Percentiles rank a stretch among this genome's conserved stretches.
Conservation (phyloP, 1,284 basidiomycete genomes). For the Cutaneotrichosporon cavernicola region DNA sequence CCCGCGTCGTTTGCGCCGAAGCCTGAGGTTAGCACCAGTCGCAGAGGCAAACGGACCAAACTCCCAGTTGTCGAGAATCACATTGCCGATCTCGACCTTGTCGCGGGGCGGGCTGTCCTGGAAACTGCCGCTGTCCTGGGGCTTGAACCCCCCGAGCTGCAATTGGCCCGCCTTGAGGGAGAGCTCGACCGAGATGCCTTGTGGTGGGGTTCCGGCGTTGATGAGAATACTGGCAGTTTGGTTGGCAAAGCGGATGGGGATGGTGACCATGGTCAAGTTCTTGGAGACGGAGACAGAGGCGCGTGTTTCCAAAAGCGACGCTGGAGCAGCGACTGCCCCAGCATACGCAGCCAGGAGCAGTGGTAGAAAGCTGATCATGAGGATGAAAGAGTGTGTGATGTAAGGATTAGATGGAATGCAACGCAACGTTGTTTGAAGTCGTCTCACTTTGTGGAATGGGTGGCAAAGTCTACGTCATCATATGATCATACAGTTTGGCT, state of each 20-base stretch:
- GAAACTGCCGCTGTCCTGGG: not conserved
- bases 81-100: not conserved
- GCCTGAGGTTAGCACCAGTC: not conserved
- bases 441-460: slow-evolving; percentile 15
- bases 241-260: not conserved
- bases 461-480: not conserved
- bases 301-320: not conserved
- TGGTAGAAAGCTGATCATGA: not conserved
- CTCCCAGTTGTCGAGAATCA: not conserved
- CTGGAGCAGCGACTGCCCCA: not conserved
- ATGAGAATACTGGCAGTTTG: not conserved
- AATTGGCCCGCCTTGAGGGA: not conserved
- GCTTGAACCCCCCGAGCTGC: not conserved
- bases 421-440: not conserved
- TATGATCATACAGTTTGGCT: too few species aligned
- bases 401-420: not conserved
- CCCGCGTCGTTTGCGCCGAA: not conserved
- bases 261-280: not conserved
- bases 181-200: not conserved
- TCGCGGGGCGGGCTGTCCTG: not conserved
- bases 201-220: not conserved
- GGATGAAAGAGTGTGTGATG: not conserved
- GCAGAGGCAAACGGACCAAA: not conserved
- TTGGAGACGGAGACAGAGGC: not conserved
- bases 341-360: not conserved